These are phyloP conservation scores for Aaosphaeria pasadenensis DNA, from an alignment of 2,329 filamentous ascomycete genomes.

Conservation along the genomic window DNA sequence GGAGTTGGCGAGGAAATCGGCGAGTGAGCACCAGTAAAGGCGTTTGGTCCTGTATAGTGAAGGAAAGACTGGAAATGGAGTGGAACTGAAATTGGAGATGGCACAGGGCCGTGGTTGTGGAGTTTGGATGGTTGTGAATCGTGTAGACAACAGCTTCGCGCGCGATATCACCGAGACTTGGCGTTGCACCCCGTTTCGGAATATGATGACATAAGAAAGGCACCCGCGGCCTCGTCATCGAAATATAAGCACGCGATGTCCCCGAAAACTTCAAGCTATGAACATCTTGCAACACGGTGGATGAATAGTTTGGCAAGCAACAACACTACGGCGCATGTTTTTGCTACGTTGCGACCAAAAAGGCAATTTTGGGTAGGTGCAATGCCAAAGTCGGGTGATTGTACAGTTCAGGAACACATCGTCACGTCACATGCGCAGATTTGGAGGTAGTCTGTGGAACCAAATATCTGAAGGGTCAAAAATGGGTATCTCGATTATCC, in stretches of 20 bases:
- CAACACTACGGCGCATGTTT: too few species aligned
- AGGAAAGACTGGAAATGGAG: conserved; percentile 28
- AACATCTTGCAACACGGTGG: too few species aligned
- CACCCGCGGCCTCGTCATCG: conserved; percentile 1
- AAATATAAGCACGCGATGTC: too few species aligned
- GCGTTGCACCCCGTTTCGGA: neutral
- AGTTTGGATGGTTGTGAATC: conserved; percentile 13
- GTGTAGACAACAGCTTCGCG: conserved; percentile 6
- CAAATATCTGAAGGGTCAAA: neutral
- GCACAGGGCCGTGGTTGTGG: conserved; percentile 21
- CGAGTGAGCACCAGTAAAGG: conserved; percentile 10
- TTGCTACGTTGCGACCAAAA: too few species aligned
- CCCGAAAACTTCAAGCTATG: too few species aligned
- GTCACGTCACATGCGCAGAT: too few species aligned
- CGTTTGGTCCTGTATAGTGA: conserved; percentile 17
- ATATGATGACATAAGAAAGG: conserved; percentile 3
- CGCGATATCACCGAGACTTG: neutral
- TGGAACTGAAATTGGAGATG: conserved; percentile 28
- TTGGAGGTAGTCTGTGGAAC: too few species aligned
- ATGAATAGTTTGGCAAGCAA: too few species aligned
- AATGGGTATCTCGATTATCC: conserved; percentile 29
- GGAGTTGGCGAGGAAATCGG: conserved; percentile 10
- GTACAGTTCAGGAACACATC: too few species aligned
- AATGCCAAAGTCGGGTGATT: too few species aligned
- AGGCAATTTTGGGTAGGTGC: too few species aligned